A percentile compares a stretch with the other conserved stretches of the same genome.
Evolutionary conservation across 805 yeast genomes (phyloP).

Genomic region (Teunomyces atbi): DNA sequence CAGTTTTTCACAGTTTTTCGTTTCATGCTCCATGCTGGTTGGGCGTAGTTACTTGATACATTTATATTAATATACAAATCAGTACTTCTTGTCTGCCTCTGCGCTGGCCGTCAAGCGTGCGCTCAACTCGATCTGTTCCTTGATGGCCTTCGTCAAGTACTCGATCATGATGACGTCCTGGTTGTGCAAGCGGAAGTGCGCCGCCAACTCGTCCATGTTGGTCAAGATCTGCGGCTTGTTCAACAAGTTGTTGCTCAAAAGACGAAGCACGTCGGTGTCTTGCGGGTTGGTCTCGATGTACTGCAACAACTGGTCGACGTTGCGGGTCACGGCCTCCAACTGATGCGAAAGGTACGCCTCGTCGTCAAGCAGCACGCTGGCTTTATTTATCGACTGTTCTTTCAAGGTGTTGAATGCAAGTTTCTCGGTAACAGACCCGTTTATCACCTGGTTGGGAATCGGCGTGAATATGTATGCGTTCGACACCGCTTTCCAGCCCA

Average conservation of each 20-base stretch:
- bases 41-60: background rate
- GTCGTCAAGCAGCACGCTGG: conserved; percentile 14
- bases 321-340: conserved; percentile 43
- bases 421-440: conserved; percentile 52
- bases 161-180: conserved; percentile 82
- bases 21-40: too few species aligned
- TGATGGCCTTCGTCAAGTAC: conserved; percentile 77
- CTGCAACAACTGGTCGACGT: conserved; percentile 48
- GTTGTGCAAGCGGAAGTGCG: conserved; percentile 65
- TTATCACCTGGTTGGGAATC: conserved; percentile 61
- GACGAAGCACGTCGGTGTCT: conserved; percentile 61
- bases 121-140: conserved; percentile 78
- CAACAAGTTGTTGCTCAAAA: conserved; percentile 56
- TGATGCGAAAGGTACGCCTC: conserved; percentile 40
- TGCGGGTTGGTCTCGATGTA: conserved; percentile 44
- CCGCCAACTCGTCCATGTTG: conserved; percentile 52
- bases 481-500: conserved; percentile 40
- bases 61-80: conserved; percentile 3
- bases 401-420: conserved; percentile 50
- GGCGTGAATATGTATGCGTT: conserved; percentile 69
- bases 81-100: conserved; percentile 16
- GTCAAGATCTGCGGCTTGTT: conserved; percentile 50
- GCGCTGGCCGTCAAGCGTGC: conserved; percentile 52
- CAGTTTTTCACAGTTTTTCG: too few species aligned
- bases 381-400: conserved; percentile 30